phyloP scores from a whole-genome alignment of 2,329 filamentous ascomycete species.

The Cercospora sp. region DNA sequence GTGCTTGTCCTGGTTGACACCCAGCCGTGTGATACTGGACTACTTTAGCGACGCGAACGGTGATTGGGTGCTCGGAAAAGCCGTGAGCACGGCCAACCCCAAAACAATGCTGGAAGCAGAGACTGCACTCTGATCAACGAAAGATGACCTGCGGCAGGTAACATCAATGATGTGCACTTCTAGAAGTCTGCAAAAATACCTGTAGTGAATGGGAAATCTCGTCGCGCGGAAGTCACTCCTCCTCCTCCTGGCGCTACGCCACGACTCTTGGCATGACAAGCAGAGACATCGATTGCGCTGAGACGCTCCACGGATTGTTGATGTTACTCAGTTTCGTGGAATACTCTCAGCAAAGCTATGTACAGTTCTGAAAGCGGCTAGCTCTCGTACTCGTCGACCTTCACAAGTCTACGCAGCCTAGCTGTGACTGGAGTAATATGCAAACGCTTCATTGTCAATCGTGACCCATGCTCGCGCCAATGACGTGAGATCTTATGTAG shows the following conservation, averaged over 20 bases:
- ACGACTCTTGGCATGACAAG: not conserved
- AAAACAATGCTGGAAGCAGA: not conserved
- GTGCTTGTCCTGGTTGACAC: not conserved
- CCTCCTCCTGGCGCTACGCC: not conserved
- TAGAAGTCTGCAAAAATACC: not conserved
- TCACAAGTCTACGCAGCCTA: conserved; percentile 6
- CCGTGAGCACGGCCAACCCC: not conserved
- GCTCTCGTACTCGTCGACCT: conserved; percentile 10
- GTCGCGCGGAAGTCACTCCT: not conserved
- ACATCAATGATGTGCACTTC: not conserved
- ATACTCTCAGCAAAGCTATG: conserved; percentile 19
- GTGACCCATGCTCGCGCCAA: conserved; percentile 13
- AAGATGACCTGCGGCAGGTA: not conserved
- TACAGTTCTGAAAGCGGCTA: conserved; percentile 14
- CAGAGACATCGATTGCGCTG: not conserved
- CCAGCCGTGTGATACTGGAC: not conserved
- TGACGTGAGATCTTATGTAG: not conserved
- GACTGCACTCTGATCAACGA: not conserved
- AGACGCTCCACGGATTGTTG: not conserved
- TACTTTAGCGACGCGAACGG: not conserved
- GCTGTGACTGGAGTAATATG: conserved; percentile 13
- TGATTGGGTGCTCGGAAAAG: not conserved
- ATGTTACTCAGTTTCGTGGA: not conserved
- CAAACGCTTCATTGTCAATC: conserved; percentile 19
- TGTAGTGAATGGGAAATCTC: not conserved